These are phyloP conservation scores for Hippophae rhamnoides DNA, from an alignment of 306 rosid genomes.

Conservation along the genomic window DNA sequence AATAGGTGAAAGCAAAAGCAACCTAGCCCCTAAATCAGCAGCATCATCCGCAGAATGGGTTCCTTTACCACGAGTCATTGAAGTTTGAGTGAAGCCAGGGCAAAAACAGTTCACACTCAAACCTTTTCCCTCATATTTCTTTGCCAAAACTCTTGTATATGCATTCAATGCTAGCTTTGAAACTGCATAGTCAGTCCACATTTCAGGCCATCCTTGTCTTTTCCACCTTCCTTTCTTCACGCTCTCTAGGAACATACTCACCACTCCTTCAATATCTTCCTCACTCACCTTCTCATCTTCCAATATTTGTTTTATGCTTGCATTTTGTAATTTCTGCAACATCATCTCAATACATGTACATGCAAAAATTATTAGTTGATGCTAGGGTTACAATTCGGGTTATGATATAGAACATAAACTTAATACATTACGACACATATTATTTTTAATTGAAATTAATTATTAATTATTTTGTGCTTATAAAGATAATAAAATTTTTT, in stretches of 20 bases:
- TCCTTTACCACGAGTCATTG: slow-evolving; percentile 74
- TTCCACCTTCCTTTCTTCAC: slow-evolving; percentile 61
- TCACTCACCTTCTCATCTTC: slow-evolving; percentile 31
- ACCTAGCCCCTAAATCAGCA: slow-evolving; percentile 36
- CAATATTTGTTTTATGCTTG: slow-evolving; percentile 24
- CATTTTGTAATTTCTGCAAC: slow-evolving; percentile 51
- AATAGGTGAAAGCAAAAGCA: slow-evolving; percentile 57
- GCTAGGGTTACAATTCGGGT: no score
- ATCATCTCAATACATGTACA: not conserved
- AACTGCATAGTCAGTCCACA: slow-evolving; percentile 90
- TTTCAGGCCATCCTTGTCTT: slow-evolving; percentile 64
- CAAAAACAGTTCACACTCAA: slow-evolving; percentile 60
- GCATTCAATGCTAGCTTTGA: slow-evolving; percentile 77
- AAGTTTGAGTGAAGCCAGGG: slow-evolving; percentile 82
- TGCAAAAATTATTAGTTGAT: no score
- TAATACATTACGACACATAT: no score
- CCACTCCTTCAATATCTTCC: slow-evolving; percentile 38
- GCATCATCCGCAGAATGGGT: slow-evolving; percentile 51
- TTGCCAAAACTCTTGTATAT: slow-evolving; percentile 53
- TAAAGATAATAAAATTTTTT: no score
- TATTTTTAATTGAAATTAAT: no score
- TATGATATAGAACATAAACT: no score
- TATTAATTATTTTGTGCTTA: no score
- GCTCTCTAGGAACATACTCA: slow-evolving; percentile 31
- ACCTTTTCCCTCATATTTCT: slow-evolving; percentile 24